A percentile compares a stretch with the other conserved stretches of the same genome.
Evolutionary conservation across 2,329 filamentous ascomycete genomes (phyloP).

Genomic region (Nemania sp.): DNA sequence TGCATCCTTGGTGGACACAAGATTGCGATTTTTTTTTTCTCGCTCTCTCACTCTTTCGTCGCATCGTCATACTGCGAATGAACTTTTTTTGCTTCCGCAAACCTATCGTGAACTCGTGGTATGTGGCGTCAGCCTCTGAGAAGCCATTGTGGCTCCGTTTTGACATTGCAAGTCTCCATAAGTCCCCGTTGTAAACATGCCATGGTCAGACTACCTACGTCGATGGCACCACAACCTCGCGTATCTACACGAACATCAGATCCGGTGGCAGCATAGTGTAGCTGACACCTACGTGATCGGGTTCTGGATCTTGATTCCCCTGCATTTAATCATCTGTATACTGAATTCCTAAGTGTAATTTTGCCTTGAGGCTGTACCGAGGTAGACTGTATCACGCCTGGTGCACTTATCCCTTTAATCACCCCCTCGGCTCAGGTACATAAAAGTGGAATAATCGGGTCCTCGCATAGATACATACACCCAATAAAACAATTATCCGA

Average conservation of each 20-base stretch:
- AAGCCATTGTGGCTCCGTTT: neutral
- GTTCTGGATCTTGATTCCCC: too few species aligned
- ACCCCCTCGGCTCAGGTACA: too few species aligned
- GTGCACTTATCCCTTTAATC: too few species aligned
- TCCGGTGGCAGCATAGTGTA: too few species aligned
- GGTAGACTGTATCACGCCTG: too few species aligned
- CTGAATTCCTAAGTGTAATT: too few species aligned
- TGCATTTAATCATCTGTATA: too few species aligned
- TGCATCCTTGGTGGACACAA: neutral
- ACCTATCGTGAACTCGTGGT: neutral
- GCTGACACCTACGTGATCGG: neutral
- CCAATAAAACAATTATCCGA: too few species aligned
- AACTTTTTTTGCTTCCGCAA: neutral
- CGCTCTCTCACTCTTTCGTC: neutral
- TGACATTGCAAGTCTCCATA: neutral
- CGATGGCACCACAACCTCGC: slow-evolving; percentile 16
- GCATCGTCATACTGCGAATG: neutral
- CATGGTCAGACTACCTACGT: slow-evolving; percentile 18
- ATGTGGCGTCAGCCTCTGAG: neutral
- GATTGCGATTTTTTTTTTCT: too few species aligned
- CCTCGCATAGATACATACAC: too few species aligned
- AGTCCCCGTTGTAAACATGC: slow-evolving; percentile 10
- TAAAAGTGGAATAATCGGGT: too few species aligned
- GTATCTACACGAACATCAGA: slow-evolving; percentile 4
- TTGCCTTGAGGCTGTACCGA: too few species aligned